Evolutionary conservation across 2,329 filamentous ascomycete species (phyloP).

Genomic region (Verticillium tricorpus): DNA sequence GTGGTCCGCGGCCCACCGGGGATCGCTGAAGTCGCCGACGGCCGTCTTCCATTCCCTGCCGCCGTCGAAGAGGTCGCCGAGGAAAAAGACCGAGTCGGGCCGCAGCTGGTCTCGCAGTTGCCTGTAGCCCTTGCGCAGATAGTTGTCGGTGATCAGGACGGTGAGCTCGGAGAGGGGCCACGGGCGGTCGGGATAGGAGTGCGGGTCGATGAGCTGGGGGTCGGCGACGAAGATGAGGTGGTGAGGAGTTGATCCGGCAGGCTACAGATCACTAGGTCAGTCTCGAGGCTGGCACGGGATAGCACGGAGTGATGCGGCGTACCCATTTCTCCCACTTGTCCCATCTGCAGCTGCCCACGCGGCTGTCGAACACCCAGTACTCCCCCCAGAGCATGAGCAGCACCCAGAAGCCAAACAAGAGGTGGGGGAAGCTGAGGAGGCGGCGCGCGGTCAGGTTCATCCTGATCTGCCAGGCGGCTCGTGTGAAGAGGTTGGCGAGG

Average conservation of each 20-base stretch:
- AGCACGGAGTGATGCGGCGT: constrained; percentile 22
- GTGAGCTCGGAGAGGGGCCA: constrained; percentile 54
- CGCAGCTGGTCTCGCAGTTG: constrained; percentile 68
- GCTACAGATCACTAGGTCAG: constrained; percentile 45
- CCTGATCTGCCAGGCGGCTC: constrained; percentile 22
- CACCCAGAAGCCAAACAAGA: constrained; percentile 70
- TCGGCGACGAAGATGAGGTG: constrained; percentile 82
- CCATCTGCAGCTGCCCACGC: constrained; percentile 74
- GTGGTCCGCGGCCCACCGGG: constrained; percentile 49
- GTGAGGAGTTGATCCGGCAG: constrained; percentile 72
- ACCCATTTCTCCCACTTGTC: constrained; percentile 91
- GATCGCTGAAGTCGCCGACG: constrained; percentile 54
- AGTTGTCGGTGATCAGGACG: constrained; percentile 73
- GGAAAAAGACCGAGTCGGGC: constrained; percentile 86
- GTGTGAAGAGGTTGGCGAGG: constrained; percentile 17
- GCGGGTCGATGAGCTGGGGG: constrained; percentile 86
- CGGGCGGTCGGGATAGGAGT: constrained; percentile 84
- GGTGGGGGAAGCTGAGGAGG: constrained; percentile 60
- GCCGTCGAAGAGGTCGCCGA: constrained; percentile 93
- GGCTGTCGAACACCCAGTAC: constrained; percentile 67
- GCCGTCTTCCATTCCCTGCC: constrained; percentile 88
- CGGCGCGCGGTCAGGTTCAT: constrained; percentile 45
- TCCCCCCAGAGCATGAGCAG: constrained; percentile 81
- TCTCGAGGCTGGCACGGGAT: background rate
- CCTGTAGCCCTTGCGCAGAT: constrained; percentile 78